A percentile compares a stretch with the other conserved stretches of the same genome.
Conservation (phyloP, 805 yeast genomes). For the Wickerhamomyces rabaulensis region DNA sequence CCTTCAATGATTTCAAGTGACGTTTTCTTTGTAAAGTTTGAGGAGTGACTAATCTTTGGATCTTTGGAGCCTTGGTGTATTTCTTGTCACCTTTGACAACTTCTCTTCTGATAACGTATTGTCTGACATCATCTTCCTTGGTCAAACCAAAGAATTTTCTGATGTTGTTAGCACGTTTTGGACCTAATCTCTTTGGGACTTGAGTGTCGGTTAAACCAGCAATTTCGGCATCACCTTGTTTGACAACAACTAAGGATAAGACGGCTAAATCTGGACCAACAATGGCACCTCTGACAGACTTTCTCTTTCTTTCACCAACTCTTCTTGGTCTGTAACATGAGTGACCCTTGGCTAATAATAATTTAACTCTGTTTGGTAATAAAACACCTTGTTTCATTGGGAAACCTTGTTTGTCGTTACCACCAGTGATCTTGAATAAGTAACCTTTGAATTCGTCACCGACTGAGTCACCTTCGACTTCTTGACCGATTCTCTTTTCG, state of each 20-base stretch:
- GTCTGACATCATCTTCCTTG: slow-evolving; percentile 63
- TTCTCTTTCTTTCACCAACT: slow-evolving; percentile 99
- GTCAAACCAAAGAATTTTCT: slow-evolving; percentile 99
- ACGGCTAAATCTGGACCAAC: slow-evolving; percentile 95
- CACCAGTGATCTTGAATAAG: slow-evolving; percentile 98
- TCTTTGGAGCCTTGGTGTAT: slow-evolving; percentile 99
- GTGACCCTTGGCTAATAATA: slow-evolving; percentile 85
- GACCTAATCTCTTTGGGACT: slow-evolving; percentile 98
- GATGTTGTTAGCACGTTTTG: slow-evolving; percentile 99
- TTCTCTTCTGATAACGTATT: slow-evolving; percentile 97
- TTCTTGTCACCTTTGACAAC: slow-evolving; percentile 96
- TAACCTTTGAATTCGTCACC: slow-evolving; percentile 99
- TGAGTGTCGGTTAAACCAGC: slow-evolving; percentile 93
- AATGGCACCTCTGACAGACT: slow-evolving; percentile 99
- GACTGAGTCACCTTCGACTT: slow-evolving; percentile 96
- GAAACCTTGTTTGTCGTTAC: slow-evolving; percentile 99
- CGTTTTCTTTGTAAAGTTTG: slow-evolving; percentile 99
- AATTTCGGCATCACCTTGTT: slow-evolving; percentile 95
- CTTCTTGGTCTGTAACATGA: slow-evolving; percentile 99
- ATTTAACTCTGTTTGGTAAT: slow-evolving; percentile 98
- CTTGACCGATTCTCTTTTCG: slow-evolving; percentile 99
- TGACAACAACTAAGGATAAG: slow-evolving; percentile 85
- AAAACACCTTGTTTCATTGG: slow-evolving; percentile 99
- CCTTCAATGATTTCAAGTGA: slow-evolving; percentile 88
- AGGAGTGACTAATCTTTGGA: slow-evolving; percentile 99